Percentiles rank a stretch among this genome's conserved stretches.
Evolutionary conservation across 768 basidiomycete genomes (phyloP).

Genomic region (Rhodocollybia butyracea): DNA sequence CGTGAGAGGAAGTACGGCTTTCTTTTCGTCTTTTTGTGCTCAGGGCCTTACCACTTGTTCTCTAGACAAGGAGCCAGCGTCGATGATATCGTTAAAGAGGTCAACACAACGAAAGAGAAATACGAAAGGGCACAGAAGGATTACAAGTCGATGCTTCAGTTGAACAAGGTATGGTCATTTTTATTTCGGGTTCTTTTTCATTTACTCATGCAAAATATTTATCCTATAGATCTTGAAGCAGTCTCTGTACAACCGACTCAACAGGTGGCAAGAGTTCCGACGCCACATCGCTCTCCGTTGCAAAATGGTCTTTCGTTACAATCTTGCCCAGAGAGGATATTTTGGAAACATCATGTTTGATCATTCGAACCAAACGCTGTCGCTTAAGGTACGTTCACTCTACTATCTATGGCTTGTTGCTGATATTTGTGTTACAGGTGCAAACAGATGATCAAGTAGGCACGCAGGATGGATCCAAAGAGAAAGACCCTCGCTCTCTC

Average conservation of each 20-base stretch:
- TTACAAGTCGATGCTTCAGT: slow-evolving; percentile 54
- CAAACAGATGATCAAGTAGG: slow-evolving; percentile 78
- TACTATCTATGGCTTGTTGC: not conserved
- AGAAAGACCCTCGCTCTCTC: slow-evolving; percentile 83
- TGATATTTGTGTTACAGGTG: slow-evolving; percentile 39
- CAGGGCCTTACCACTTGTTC: not conserved
- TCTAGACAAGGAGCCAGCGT: slow-evolving; percentile 71
- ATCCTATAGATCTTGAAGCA: slow-evolving; percentile 55
- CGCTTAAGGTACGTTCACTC: slow-evolving; percentile 49
- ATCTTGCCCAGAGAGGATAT: slow-evolving; percentile 85
- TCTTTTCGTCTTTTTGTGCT: slow-evolving; percentile 2
- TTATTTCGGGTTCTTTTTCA: not conserved
- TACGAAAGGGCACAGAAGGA: slow-evolving; percentile 60
- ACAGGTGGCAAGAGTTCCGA: slow-evolving; percentile 85
- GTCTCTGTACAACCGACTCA: slow-evolving; percentile 62
- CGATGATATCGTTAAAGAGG: slow-evolving; percentile 71
- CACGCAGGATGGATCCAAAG: slow-evolving; percentile 52
- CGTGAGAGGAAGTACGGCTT: slow-evolving; percentile 57
- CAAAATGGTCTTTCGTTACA: slow-evolving; percentile 77
- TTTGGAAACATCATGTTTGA: slow-evolving; percentile 88
- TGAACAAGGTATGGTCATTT: slow-evolving; percentile 58
- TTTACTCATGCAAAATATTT: slow-evolving; percentile 3
- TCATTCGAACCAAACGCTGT: slow-evolving; percentile 60
- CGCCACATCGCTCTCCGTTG: slow-evolving; percentile 85
- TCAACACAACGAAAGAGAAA: slow-evolving; percentile 60